These are phyloP conservation scores for Cymbopogon citratus DNA, from an alignment of 176 grass and related monocot genomes.

Conservation along the genomic window DNA sequence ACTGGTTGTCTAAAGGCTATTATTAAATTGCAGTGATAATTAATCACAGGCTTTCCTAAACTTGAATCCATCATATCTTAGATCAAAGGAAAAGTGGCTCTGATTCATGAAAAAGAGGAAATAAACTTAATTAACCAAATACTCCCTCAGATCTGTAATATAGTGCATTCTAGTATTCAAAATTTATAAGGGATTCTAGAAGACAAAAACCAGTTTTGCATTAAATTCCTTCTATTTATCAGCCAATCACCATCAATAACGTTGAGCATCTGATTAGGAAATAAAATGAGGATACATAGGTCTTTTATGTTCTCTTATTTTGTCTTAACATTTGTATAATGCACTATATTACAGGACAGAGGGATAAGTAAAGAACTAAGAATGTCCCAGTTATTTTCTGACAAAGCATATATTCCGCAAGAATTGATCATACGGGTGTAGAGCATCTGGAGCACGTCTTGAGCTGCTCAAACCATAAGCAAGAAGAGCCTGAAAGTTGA, in stretches of 20 bases:
- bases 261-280: too few relatives aligned
- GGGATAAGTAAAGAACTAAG: not conserved
- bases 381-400: not conserved
- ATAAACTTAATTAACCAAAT: not conserved
- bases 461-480: constrained; percentile 96
- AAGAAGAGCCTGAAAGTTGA: constrained; percentile 72
- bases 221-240: too few relatives aligned
- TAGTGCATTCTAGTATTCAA: too few relatives aligned
- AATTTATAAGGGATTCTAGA: too few relatives aligned
- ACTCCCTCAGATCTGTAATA: too few relatives aligned
- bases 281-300: too few relatives aligned
- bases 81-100: not conserved
- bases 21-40: constrained; percentile 4
- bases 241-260: too few relatives aligned
- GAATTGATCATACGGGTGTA: constrained; percentile 70
- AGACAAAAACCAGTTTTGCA: too few relatives aligned
- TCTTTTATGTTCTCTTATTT: too few relatives aligned
- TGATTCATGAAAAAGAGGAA: not conserved
- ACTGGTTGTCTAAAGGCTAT: not conserved
- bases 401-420: constrained; percentile 9
- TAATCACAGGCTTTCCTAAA: constrained; percentile 1
- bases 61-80: constrained; percentile 17
- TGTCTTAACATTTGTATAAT: too few relatives aligned
- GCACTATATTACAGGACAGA: too few relatives aligned
- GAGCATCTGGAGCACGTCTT: constrained; percentile 87